Percentiles rank a stretch among this genome's conserved stretches.
Evolutionary conservation across 1,284 basidiomycete species (phyloP).

Genomic region (Trametes hirsuta): DNA sequence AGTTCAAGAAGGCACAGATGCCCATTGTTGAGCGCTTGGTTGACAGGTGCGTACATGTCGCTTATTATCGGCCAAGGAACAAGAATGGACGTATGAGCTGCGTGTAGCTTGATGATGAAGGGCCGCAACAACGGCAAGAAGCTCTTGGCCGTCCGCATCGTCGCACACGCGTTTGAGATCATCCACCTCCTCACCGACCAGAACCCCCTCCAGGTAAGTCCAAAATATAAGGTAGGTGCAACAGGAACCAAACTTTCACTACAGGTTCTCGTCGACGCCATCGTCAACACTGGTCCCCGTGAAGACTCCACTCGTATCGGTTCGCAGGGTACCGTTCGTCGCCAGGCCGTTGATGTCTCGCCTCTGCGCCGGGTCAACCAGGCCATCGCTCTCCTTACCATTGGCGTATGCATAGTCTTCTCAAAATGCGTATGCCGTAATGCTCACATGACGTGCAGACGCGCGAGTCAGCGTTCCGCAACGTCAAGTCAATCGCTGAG

Average conservation of each 20-base stretch:
- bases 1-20: constrained; percentile 99
- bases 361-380: constrained; percentile 99
- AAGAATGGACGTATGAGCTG: neutral
- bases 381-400: constrained; percentile 93
- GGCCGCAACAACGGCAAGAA: constrained; percentile 99
- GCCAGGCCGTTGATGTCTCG: constrained; percentile 99
- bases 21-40: constrained; percentile 99
- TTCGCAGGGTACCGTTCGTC: constrained; percentile 99
- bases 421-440: neutral
- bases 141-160: constrained; percentile 98
- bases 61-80: neutral
- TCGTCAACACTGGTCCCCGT: constrained; percentile 99
- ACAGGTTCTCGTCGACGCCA: constrained; percentile 92
- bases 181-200: constrained; percentile 99
- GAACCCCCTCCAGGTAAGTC: constrained; percentile 95
- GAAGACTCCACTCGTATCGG: constrained; percentile 99
- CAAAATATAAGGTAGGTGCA: neutral
- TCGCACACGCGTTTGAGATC: constrained; percentile 99
- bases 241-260: neutral
- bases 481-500: constrained; percentile 98
- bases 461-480: constrained; percentile 99
- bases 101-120: constrained; percentile 95
- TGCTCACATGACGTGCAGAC: constrained; percentile 55
- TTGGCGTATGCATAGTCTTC: constrained; percentile 68
- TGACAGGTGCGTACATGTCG: constrained; percentile 73